phyloP scores from a whole-genome alignment of 1,139 yeast species.

The Trichomonascaceae sp. region DNA sequence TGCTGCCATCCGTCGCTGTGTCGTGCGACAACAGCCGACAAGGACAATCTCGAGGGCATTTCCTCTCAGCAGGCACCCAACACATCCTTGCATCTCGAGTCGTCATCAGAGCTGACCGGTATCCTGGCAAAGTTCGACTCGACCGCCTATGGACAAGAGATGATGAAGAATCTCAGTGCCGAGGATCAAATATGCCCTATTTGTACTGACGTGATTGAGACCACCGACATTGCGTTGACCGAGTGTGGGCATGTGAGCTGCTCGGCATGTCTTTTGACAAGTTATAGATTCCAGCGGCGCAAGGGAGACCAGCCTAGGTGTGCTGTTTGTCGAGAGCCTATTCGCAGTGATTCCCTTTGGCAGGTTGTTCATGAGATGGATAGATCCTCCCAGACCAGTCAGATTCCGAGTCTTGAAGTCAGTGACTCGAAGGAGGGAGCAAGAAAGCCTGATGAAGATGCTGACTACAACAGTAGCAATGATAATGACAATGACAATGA shows the following conservation, averaged over 20 bases:
- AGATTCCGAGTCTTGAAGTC: no score
- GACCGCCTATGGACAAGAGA: constrained; percentile 27
- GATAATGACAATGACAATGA: background rate
- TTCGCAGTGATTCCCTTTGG: constrained; percentile 17
- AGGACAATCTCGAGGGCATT: no score
- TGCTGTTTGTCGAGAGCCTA: constrained; percentile 27
- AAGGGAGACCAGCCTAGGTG: constrained; percentile 24
- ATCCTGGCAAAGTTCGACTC: background rate
- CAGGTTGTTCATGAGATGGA: constrained; percentile 14
- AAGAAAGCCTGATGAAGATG: no score
- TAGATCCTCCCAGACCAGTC: no score
- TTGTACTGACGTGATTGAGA: constrained; percentile 51
- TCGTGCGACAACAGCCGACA: no score
- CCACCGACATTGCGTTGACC: constrained; percentile 49
- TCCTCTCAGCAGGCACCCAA: constrained; percentile 1
- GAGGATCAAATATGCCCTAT: constrained; percentile 69
- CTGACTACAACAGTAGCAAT: no score
- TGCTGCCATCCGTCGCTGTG: constrained; percentile 74
- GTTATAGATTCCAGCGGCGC: constrained; percentile 31
- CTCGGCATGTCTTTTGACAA: constrained; percentile 58
- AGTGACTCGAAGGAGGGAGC: no score
- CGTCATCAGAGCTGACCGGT: background rate
- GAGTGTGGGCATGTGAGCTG: constrained; percentile 79
- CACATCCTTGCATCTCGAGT: background rate
- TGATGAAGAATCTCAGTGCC: constrained; percentile 22